phyloP scores from a whole-genome alignment of 345 rosid species.

The Capsella bursapastoris region DNA sequence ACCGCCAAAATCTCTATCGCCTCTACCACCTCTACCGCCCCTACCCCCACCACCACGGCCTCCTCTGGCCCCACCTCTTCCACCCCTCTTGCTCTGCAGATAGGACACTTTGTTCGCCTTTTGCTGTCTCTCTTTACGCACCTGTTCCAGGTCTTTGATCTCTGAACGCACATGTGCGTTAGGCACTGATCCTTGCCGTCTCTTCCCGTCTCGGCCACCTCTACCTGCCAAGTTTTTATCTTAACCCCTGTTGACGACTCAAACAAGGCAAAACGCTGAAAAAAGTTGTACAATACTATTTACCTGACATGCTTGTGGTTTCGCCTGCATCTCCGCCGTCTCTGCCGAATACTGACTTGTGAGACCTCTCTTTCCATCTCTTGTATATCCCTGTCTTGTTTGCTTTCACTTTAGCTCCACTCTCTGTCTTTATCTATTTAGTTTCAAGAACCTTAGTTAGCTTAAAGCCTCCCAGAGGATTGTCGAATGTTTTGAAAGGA shows the following conservation, averaged over 20 bases:
- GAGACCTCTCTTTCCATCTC: constrained; percentile 84
- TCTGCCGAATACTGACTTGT: constrained; percentile 54
- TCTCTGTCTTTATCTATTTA: constrained; percentile 79
- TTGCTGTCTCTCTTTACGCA: constrained; percentile 84
- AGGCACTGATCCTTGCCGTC: constrained; percentile 52
- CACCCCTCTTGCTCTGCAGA: constrained; percentile 66
- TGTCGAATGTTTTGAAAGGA: constrained; percentile 16
- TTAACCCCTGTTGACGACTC: constrained; percentile 10
- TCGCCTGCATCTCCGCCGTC: constrained; percentile 55
- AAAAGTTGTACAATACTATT: background rate
- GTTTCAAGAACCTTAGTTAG: constrained; percentile 20
- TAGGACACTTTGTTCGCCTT: constrained; percentile 64
- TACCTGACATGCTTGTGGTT: constrained; percentile 50
- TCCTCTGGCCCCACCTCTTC: constrained; percentile 42
- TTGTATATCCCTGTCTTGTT: constrained; percentile 85
- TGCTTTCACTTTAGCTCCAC: constrained; percentile 82
- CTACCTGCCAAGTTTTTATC: constrained; percentile 30
- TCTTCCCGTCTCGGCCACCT: constrained; percentile 48
- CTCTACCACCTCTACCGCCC: constrained; percentile 19
- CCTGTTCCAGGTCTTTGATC: constrained; percentile 83
- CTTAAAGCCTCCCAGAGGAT: background rate
- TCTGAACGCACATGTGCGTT: constrained; percentile 87
- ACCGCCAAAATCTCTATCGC: constrained; percentile 9
- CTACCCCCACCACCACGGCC: constrained; percentile 29
- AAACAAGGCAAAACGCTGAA: constrained; percentile 1